Conservation (phyloP, 441 rosid species). For the Syzygium syzygioides region DNA sequence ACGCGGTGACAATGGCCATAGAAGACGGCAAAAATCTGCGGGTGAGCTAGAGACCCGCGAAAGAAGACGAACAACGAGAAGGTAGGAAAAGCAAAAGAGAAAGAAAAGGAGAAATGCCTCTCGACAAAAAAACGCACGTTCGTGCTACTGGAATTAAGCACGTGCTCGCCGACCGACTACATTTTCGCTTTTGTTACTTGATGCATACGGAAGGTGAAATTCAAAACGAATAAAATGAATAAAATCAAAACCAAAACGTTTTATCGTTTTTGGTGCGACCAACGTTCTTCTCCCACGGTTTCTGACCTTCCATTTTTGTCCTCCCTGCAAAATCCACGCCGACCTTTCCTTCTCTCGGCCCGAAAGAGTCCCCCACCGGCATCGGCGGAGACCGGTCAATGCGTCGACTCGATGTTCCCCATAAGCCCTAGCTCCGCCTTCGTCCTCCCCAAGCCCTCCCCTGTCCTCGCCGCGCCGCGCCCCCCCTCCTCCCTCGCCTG, state of each 20-base stretch:
- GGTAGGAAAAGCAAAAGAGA: too few species aligned
- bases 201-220: background rate
- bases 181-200: background rate
- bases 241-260: too few species aligned
- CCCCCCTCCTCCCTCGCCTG: conserved; percentile 40
- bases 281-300: background rate
- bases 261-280: background rate
- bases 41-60: too few species aligned
- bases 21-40: too few species aligned
- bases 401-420: conserved; percentile 33
- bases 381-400: background rate
- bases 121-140: too few species aligned
- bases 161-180: too few species aligned
- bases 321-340: background rate
- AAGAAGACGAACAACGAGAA: too few species aligned
- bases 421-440: conserved; percentile 30
- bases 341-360: background rate
- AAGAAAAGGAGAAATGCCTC: too few species aligned
- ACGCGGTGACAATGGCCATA: too few species aligned
- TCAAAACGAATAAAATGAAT: background rate
- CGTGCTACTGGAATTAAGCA: too few species aligned
- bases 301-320: background rate
- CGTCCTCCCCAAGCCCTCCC: conserved; percentile 32
- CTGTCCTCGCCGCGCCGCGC: conserved; percentile 10
- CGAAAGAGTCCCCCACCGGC: background rate